Percentiles rank a stretch among this genome's conserved stretches.
These are phyloP conservation scores for Candida frijolesensis DNA, from an alignment of 1,139 yeast genomes.

Conservation along the genomic window DNA sequence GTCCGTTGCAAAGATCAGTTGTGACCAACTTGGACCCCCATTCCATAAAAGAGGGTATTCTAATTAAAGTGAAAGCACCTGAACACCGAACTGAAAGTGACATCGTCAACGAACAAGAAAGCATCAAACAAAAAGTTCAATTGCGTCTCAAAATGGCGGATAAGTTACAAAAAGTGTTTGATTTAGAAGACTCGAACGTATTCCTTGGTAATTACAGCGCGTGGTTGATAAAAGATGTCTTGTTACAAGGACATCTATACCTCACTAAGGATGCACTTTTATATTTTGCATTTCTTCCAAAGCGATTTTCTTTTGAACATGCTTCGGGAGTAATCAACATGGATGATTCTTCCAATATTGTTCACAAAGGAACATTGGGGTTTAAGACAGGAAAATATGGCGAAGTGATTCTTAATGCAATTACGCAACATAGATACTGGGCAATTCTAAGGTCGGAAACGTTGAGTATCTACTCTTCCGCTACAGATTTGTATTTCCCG, in stretches of 20 bases:
- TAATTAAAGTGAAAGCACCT: constrained; percentile 20
- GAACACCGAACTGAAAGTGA: constrained; percentile 11
- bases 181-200: constrained; percentile 49
- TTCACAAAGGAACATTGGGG: constrained; percentile 52
- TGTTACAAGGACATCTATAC: constrained; percentile 83
- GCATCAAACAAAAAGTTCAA: constrained; percentile 16
- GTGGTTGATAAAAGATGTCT: constrained; percentile 81
- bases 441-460: constrained; percentile 73
- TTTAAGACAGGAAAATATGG: constrained; percentile 50
- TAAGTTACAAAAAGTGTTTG: constrained; percentile 39
- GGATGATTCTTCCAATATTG: constrained; percentile 34
- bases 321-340: constrained; percentile 10
- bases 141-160: constrained; percentile 37
- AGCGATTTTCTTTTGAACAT: constrained; percentile 22
- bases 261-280: constrained; percentile 65
- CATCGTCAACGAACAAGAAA: constrained; percentile 16
- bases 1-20: constrained; percentile 40
- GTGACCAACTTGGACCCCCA: constrained; percentile 35
- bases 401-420: constrained; percentile 38
- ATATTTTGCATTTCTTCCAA: constrained; percentile 84
- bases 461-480: constrained; percentile 64
- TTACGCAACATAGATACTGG: constrained; percentile 60
- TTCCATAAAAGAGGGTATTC: constrained; percentile 22
- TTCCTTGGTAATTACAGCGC: constrained; percentile 63
- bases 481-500: constrained; percentile 86